Percentiles rank a stretch among this genome's conserved stretches.
Conservation (phyloP, 2,329 filamentous ascomycete species). For the Phialemoniopsis sp. region DNA sequence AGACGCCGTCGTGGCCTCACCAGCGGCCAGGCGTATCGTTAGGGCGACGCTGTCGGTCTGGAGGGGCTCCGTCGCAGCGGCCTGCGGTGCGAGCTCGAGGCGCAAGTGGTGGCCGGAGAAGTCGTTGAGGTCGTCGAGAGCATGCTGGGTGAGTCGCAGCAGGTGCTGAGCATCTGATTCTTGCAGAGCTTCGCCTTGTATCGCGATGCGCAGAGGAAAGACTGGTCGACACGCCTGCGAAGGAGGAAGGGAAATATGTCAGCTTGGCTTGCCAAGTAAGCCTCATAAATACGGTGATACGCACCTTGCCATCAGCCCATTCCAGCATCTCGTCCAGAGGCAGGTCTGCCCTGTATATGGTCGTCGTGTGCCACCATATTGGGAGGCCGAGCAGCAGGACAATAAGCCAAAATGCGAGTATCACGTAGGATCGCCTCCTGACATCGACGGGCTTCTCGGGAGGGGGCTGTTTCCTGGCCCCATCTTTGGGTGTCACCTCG, state of each 20-base stretch:
- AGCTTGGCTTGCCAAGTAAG: not conserved
- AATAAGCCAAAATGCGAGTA: constrained; percentile 87
- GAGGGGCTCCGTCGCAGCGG: constrained; percentile 12
- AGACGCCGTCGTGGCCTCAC: constrained; percentile 54
- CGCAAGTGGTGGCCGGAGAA: constrained; percentile 81
- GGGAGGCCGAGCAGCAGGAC: constrained; percentile 81
- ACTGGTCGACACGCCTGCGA: constrained; percentile 77
- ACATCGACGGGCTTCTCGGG: constrained; percentile 70
- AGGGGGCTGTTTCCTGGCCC: constrained; percentile 53
- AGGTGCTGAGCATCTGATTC: constrained; percentile 68
- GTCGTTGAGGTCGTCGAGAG: constrained; percentile 81
- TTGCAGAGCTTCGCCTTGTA: constrained; percentile 65
- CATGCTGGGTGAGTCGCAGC: constrained; percentile 76
- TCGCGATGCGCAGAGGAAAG: constrained; percentile 78
- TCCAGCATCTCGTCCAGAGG: constrained; percentile 82
- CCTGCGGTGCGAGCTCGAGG: constrained; percentile 54
- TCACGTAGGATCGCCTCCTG: constrained; percentile 67
- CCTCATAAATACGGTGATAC: constrained; percentile 6
- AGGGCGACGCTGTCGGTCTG: constrained; percentile 53
- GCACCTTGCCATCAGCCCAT: constrained; percentile 87
- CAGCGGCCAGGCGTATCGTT: constrained; percentile 65
- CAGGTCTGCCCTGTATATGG: constrained; percentile 81
- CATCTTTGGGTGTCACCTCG: constrained; percentile 1
- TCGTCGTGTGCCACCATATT: constrained; percentile 94
- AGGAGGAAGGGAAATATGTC: constrained; percentile 1